Evolutionary conservation across 345 rosid genomes (phyloP).

Genomic region (Eucalyptus marginata): DNA sequence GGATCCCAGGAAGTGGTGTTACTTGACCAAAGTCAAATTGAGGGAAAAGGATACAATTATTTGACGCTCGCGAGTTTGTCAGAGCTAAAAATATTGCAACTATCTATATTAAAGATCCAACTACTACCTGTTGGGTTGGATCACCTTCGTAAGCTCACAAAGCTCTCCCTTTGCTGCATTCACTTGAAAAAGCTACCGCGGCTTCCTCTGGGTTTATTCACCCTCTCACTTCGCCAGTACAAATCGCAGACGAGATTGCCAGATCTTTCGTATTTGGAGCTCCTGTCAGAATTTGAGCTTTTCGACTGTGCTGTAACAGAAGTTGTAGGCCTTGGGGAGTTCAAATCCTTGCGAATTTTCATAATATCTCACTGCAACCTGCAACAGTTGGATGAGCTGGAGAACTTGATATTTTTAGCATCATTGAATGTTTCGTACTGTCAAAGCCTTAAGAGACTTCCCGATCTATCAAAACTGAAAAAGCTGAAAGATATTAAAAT

Average conservation of each 20-base stretch:
- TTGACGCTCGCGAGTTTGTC: background rate
- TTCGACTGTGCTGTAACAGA: too few species aligned
- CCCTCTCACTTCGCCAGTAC: background rate
- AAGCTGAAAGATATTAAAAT: background rate
- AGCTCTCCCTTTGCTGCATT: background rate
- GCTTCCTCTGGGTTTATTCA: background rate
- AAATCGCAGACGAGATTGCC: fast-evolving
- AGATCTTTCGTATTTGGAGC: too few species aligned
- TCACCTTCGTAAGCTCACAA: background rate
- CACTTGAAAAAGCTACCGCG: background rate
- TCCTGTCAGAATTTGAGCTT: background rate
- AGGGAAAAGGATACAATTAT: background rate
- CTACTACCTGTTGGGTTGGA: too few species aligned
- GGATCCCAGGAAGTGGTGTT: background rate
- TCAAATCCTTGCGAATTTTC: too few species aligned
- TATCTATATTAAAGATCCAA: too few species aligned
- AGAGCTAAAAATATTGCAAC: background rate
- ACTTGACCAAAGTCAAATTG: background rate
- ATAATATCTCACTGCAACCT: too few species aligned
- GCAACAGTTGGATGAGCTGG: too few species aligned
- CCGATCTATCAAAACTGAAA: background rate
- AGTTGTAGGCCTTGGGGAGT: too few species aligned
- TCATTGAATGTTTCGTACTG: too few species aligned
- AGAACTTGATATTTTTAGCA: too few species aligned
- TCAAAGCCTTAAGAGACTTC: background rate